Conservation (phyloP, 2,329 filamentous ascomycete genomes). For the Cladorrhinum sp. region DNA sequence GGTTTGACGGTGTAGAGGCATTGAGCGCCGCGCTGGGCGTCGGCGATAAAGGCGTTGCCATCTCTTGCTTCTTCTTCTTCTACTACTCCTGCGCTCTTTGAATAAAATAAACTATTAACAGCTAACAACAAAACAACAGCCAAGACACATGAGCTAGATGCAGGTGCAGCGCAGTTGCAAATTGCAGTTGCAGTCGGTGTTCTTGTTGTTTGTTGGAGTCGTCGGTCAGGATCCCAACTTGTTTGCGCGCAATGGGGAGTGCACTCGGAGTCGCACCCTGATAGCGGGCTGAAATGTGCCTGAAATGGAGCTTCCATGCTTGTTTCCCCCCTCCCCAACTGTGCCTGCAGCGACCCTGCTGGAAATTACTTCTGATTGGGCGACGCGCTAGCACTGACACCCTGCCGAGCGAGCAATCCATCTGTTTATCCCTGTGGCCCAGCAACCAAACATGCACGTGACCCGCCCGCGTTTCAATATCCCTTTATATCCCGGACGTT, state of each 20-base stretch:
- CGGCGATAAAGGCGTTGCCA: conserved; percentile 43
- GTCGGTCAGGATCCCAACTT: no score
- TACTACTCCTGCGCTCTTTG: no score
- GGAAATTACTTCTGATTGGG: conserved; percentile 22
- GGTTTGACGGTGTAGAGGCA: conserved; percentile 32
- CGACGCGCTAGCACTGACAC: conserved; percentile 4
- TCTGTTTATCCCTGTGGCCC: conserved; percentile 25
- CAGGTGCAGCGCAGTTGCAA: no score
- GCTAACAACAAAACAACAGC: no score
- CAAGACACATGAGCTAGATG: no score
- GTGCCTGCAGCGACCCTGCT: conserved; percentile 4
- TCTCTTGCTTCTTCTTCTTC: conserved; percentile 17
- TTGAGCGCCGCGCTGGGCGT: conserved; percentile 40
- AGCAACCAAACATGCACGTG: conserved; percentile 22
- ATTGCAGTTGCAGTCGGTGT: no score
- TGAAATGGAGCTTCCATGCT: not conserved
- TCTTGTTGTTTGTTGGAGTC: no score
- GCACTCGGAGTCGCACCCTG: no score
- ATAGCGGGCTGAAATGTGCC: not conserved
- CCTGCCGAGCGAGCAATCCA: not conserved
- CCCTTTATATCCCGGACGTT: not conserved
- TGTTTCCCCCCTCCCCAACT: not conserved
- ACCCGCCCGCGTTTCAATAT: no score
- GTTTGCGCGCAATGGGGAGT: no score
- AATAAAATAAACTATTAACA: no score